Evolutionary conservation across 75 land plant genomes (phyloP).

Genomic region (Adiantum capillusveneris): DNA sequence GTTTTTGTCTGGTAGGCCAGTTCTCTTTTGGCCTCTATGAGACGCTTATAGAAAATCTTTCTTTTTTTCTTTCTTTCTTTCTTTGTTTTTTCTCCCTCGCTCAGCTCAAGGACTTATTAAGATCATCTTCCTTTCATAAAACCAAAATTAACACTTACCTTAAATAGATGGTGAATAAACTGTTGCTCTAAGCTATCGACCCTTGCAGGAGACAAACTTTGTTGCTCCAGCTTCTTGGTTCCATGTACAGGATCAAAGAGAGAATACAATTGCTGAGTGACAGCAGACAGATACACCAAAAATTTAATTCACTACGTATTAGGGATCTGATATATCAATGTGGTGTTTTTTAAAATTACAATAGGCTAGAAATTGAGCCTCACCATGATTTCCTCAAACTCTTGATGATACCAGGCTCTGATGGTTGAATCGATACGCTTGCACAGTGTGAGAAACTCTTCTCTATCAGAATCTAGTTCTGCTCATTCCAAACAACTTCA

Average conservation of each 20-base stretch:
- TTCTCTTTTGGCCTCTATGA: too few species aligned
- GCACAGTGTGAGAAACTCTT: constrained; percentile 70
- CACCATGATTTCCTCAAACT: constrained; percentile 94
- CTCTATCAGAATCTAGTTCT: constrained; percentile 53
- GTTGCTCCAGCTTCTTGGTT: constrained; percentile 64
- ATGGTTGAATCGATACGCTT: constrained; percentile 84
- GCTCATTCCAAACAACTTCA: background rate
- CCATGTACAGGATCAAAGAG: constrained; percentile 88
- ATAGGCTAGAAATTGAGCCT: background rate
- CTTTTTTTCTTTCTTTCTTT: too few species aligned
- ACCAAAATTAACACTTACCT: too few species aligned
- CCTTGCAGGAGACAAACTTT: constrained; percentile 41
- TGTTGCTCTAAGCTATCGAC: constrained; percentile 76
- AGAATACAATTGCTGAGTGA: constrained; percentile 76
- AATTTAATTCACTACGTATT: too few species aligned
- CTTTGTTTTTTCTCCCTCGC: too few species aligned
- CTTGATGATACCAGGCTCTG: constrained; percentile 84
- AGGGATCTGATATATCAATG: too few species aligned
- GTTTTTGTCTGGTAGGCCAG: too few species aligned
- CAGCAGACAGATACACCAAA: too few species aligned
- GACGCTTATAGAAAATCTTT: too few species aligned
- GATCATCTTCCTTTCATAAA: too few species aligned
- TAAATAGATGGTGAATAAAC: constrained; percentile 57
- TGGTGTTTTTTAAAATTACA: background rate
- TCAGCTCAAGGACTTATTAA: too few species aligned